phyloP scores from a whole-genome alignment of 2,329 filamentous ascomycete species.

The Didymella keratinophila region DNA sequence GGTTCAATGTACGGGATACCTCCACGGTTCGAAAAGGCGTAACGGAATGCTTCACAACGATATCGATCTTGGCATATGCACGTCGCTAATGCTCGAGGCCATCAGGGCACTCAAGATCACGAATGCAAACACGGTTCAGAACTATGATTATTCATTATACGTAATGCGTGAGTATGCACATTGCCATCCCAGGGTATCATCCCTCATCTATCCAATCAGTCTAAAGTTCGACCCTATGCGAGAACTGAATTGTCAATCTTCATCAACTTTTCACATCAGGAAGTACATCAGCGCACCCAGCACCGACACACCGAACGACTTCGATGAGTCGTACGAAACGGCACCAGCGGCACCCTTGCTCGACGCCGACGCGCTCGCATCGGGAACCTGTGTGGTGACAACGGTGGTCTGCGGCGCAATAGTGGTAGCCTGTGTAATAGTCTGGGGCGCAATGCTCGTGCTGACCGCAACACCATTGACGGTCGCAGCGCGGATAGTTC shows the following conservation, averaged over 20 bases:
- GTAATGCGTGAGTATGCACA: constrained; percentile 19
- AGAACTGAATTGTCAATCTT: not conserved
- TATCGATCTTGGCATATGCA: not conserved
- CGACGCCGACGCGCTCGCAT: constrained; percentile 6
- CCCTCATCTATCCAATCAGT: constrained; percentile 17
- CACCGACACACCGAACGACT: constrained; percentile 36
- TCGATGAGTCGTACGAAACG: constrained; percentile 25
- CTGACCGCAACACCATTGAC: constrained; percentile 28
- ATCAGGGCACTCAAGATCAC: not conserved
- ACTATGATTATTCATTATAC: constrained; percentile 27
- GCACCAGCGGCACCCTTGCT: constrained; percentile 27
- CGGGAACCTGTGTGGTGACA: constrained; percentile 26
- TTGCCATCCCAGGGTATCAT: constrained; percentile 33
- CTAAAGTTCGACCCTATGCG: not conserved
- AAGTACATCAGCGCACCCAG: constrained; percentile 38
- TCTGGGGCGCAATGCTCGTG: constrained; percentile 32
- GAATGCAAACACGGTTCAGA: not conserved
- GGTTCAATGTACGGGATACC: not conserved
- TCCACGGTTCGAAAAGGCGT: not conserved
- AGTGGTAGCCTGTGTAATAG: constrained; percentile 35
- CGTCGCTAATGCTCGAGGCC: not conserved
- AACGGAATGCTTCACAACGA: not conserved
- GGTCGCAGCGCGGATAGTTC: constrained; percentile 29
- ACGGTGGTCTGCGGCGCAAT: constrained; percentile 31
- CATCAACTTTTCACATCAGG: constrained; percentile 3